Conservation (phyloP, 495 filamentous ascomycete species). For the Hamigera avellanea region DNA sequence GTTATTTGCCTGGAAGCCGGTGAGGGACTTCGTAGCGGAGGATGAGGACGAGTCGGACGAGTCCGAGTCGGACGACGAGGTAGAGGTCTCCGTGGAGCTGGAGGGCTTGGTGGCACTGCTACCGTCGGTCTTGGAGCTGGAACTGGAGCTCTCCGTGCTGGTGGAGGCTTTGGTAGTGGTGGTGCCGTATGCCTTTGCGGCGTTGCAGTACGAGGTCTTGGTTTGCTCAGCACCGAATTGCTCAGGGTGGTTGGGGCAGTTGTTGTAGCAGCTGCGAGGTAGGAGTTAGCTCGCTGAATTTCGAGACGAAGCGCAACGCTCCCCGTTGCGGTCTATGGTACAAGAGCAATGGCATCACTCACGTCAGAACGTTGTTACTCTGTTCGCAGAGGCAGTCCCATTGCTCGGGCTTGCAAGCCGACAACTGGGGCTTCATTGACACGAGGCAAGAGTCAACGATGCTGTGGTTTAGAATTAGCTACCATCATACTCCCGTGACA, state of each 20-base stretch:
- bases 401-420: slow-evolving; percentile 14
- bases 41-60: slow-evolving; percentile 1
- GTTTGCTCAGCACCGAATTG: slow-evolving; percentile 13
- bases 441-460: slow-evolving; percentile 22
- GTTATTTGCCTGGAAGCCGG: background rate
- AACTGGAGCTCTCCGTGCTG: slow-evolving; percentile 2
- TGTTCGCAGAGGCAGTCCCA: slow-evolving; percentile 22
- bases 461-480: slow-evolving; percentile 5
- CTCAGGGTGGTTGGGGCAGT: slow-evolving; percentile 22
- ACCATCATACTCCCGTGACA: background rate
- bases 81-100: slow-evolving; percentile 2
- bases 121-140: background rate
- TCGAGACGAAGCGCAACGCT: too few species aligned
- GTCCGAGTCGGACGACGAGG: slow-evolving; percentile 3
- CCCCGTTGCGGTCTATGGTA: too few species aligned
- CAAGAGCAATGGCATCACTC: too few species aligned
- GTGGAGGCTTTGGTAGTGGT: slow-evolving; percentile 6
- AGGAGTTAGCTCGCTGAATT: too few species aligned
- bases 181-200: slow-evolving; percentile 14
- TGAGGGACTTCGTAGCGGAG: slow-evolving; percentile 5
- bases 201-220: slow-evolving; percentile 21
- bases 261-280: slow-evolving; percentile 25
- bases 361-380: slow-evolving; percentile 21
- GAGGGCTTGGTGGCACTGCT: background rate
- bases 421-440: slow-evolving; percentile 10